These are phyloP conservation scores for Daphne laureola DNA, from an alignment of 441 rosid species.

Conservation along the genomic window DNA sequence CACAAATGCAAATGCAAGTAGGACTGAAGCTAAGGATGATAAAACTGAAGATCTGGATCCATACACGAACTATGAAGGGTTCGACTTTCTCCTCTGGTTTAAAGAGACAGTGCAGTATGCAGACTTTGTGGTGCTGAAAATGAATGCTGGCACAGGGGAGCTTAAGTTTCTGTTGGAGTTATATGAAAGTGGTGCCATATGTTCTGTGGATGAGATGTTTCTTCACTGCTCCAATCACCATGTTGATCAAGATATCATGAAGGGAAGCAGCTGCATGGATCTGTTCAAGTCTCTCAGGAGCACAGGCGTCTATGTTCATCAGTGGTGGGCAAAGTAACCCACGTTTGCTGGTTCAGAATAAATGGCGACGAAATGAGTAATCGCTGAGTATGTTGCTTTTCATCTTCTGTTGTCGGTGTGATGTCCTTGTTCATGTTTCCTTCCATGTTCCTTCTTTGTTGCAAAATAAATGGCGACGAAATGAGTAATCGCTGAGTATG, in stretches of 20 bases:
- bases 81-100: conserved; percentile 76
- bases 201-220: conserved; percentile 71
- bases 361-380: no score
- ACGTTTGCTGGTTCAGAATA: background rate
- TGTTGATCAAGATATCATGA: conserved; percentile 15
- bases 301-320: conserved; percentile 69
- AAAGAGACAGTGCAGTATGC: conserved; percentile 53
- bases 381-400: no score
- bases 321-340: conserved; percentile 55
- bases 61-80: conserved; percentile 40
- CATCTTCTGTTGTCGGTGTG: no score
- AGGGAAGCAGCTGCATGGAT: conserved; percentile 35
- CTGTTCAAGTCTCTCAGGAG: conserved; percentile 47
- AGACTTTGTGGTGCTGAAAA: conserved; percentile 66
- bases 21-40: conserved; percentile 1
- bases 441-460: no score
- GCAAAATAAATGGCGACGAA: no score
- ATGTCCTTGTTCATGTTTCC: no score
- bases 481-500: no score
- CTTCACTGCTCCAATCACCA: conserved; percentile 38
- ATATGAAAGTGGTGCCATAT: conserved; percentile 50
- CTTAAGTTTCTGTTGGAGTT: conserved; percentile 52
- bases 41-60: conserved; percentile 35
- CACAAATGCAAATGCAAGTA: conserved; percentile 6
- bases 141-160: conserved; percentile 52